Evolutionary conservation across 352 stramenopile genomes (phyloP).

Genomic region (Saprolegnia parasitica): DNA sequence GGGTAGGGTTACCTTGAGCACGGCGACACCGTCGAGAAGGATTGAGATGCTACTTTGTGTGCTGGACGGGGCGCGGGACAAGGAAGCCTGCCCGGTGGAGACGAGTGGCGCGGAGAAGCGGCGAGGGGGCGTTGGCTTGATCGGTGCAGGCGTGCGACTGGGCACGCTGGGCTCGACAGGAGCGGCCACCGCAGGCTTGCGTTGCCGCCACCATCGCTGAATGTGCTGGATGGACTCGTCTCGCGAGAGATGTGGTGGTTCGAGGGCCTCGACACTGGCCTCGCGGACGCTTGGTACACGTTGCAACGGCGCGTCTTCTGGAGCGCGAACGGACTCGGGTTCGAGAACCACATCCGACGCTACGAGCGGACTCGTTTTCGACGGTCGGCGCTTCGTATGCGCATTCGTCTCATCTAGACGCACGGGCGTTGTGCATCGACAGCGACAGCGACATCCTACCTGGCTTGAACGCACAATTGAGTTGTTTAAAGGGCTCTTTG

Average conservation of each 20-base stretch:
- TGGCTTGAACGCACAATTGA: not conserved
- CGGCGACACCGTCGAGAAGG: conserved; percentile 4
- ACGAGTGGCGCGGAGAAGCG: not conserved
- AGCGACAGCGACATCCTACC: not conserved
- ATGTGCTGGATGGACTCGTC: not conserved
- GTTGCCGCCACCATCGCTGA: not conserved
- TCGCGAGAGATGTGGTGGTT: not conserved
- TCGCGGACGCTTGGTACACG: not conserved
- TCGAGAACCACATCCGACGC: no score
- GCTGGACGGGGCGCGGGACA: not conserved
- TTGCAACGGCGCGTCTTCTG: not conserved
- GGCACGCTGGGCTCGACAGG: not conserved
- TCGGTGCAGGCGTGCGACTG: not conserved
- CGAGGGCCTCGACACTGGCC: no score
- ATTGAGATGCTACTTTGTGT: not conserved
- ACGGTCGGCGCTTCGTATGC: not conserved
- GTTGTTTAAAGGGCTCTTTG: not conserved
- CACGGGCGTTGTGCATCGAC: no score
- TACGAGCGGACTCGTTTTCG: not conserved
- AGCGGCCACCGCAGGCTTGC: not conserved
- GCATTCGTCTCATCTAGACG: not conserved
- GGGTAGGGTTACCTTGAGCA: conserved; percentile 21
- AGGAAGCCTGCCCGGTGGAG: not conserved
- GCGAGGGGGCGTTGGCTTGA: not conserved
- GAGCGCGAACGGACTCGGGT: no score